These are phyloP conservation scores for Debaryomyces tyrocola DNA, from an alignment of 805 yeast genomes.

Conservation along the genomic window DNA sequence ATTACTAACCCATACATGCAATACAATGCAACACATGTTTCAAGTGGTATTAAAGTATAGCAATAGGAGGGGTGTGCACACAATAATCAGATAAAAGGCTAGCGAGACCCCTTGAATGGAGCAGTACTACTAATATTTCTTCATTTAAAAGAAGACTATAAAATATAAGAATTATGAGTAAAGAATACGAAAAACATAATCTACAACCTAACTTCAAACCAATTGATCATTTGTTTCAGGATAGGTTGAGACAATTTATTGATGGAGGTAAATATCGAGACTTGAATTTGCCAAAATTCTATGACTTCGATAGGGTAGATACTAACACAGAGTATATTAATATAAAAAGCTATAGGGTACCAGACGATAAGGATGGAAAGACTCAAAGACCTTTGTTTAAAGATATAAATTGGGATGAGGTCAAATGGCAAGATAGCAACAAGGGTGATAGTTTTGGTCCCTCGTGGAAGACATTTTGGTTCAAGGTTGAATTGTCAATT, in stretches of 20 bases:
- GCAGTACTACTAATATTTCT: no score
- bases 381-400: constrained; percentile 63
- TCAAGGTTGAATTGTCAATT: constrained; percentile 62
- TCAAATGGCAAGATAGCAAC: constrained; percentile 54
- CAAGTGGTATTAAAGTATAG: no score
- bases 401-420: constrained; percentile 48
- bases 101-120: no score
- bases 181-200: constrained; percentile 17
- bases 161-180: neutral
- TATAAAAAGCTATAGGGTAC: constrained; percentile 71
- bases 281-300: constrained; percentile 79
- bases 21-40: no score
- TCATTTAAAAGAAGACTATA: neutral
- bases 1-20: no score
- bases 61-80: no score
- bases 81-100: no score
- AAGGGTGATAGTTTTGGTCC: constrained; percentile 87
- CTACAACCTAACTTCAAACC: constrained; percentile 71
- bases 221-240: constrained; percentile 69
- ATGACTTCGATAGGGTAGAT: constrained; percentile 60
- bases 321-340: constrained; percentile 44
- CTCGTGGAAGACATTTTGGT: constrained; percentile 97
- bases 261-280: constrained; percentile 74
- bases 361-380: constrained; percentile 46
- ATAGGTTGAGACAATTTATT: constrained; percentile 73